Percentiles rank a stretch among this genome's conserved stretches.
These are phyloP conservation scores for Phytomonas sp. DNA, from an alignment of 208 protist genomes.

Conservation along the genomic window DNA sequence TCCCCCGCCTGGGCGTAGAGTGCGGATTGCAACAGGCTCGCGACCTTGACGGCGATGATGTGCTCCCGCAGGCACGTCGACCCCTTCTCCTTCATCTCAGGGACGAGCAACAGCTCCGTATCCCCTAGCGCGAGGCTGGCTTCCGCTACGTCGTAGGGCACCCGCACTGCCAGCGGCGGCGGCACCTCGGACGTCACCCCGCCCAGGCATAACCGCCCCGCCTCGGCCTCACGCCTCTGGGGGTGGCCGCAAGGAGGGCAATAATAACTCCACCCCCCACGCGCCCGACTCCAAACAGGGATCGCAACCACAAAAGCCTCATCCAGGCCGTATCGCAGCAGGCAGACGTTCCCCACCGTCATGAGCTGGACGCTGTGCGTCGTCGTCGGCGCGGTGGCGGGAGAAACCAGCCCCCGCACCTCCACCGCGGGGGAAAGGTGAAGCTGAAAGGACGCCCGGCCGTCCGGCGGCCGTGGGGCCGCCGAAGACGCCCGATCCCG, in stretches of 20 bases:
- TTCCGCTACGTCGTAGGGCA: constrained; percentile 50
- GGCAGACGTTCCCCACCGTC: constrained; percentile 37
- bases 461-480: not conserved
- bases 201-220: constrained; percentile 24
- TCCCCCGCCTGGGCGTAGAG: constrained; percentile 25
- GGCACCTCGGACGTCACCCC: constrained; percentile 22
- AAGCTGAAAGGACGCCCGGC: constrained; percentile 16
- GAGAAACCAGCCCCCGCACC: constrained; percentile 15
- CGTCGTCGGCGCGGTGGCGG: constrained; percentile 17
- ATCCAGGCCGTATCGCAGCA: constrained; percentile 38
- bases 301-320: constrained; percentile 42
- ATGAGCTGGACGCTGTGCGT: constrained; percentile 32
- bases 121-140: constrained; percentile 50
- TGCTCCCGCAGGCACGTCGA: constrained; percentile 7
- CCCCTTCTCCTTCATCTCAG: constrained; percentile 14
- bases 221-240: constrained; percentile 3
- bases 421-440: constrained; percentile 16
- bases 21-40: constrained; percentile 30
- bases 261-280: constrained; percentile 50
- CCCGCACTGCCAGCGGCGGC: constrained; percentile 39
- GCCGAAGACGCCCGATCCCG: constrained; percentile 18
- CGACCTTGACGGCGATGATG: constrained; percentile 20
- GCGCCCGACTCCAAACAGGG: constrained; percentile 38
- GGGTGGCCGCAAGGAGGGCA: constrained; percentile 3
- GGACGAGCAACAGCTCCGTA: constrained; percentile 47